Percentiles rank a stretch among this genome's conserved stretches.
These are phyloP conservation scores for Cladosporium sp. DNA, from an alignment of 2,329 filamentous ascomycete genomes.

Conservation along the genomic window DNA sequence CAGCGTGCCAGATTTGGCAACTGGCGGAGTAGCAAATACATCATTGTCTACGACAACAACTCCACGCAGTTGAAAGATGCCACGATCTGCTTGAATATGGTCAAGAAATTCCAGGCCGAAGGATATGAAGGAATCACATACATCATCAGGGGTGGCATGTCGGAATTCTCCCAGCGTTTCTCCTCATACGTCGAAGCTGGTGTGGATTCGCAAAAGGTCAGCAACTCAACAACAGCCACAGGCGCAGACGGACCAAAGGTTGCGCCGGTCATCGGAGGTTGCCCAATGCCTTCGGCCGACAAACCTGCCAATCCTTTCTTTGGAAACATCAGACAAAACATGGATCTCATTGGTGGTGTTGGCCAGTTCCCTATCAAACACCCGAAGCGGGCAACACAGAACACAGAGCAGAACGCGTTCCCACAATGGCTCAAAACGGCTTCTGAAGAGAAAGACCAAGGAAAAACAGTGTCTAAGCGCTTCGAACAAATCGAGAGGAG, in stretches of 20 bases:
- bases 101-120: conserved; percentile 89
- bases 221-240: conserved; percentile 35
- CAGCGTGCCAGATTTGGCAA: conserved; percentile 72
- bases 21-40: conserved; percentile 73
- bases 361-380: conserved; percentile 70
- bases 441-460: conserved; percentile 66
- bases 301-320: conserved; percentile 86
- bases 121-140: conserved; percentile 73
- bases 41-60: conserved; percentile 83
- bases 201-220: conserved; percentile 21
- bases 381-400: conserved; percentile 53
- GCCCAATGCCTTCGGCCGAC: conserved; percentile 70
- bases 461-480: conserved; percentile 76
- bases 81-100: conserved; percentile 74
- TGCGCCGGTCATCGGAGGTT: conserved; percentile 84
- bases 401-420: conserved; percentile 52
- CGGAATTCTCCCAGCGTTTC: conserved; percentile 67
- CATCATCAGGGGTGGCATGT: conserved; percentile 81
- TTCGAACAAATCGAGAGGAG: conserved; percentile 81
- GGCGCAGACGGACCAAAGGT: conserved; percentile 56
- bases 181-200: conserved; percentile 62
- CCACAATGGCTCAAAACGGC: conserved; percentile 78
- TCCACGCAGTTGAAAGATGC: conserved; percentile 81
- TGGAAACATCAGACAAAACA: conserved; percentile 92
- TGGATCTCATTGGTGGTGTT: conserved; percentile 90